Evolutionary conservation across 192 early-diverging fungal species (phyloP), one percentile per base, ranked within the genome.

Genomic region (Backusella mclennaniae): DNA sequence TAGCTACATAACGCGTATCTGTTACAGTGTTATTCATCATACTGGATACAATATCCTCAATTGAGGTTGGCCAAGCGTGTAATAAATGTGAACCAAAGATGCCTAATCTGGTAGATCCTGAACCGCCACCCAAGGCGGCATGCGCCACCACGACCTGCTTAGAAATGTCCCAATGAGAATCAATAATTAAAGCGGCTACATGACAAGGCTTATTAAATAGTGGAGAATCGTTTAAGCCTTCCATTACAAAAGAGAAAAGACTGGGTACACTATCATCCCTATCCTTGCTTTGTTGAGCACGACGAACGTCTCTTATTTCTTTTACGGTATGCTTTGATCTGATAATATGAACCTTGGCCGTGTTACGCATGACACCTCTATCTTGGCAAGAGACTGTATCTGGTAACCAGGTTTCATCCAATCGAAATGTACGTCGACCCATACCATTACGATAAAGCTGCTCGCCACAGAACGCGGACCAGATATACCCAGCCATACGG

Each of bases 401-500:
- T 5, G 84, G 81, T 39, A 80, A 69, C 66, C 81, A 88, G 21
- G 70, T 67, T 71, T 92, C 92, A 14, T 91, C 88, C 2, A 93
- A 77, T 31, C 90, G 82, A 74, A 93, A 91, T 23, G 90, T 86
- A n/a, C 92, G 85, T 49, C 89, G 87, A 1, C 89, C 92, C 83
- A 92, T 90, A 21, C 90, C 91, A 39, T 87, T 82, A 19, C 92
- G 87, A 73, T 90, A 80, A 82, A 93, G 83, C 78, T 92, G 90
- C 76, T 93, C 92, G 9, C 91, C 82, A 33, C 86, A 87, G 75
- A 90, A 92, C 12, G 92, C 92, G 77, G 92, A 91, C 92, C 92
- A 93, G 66, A 93, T 77, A 74, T 93, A 92, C 6, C 84, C 90
- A 14, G 85, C 84, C 77, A 86, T 91, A 6, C 92, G 77, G 36